Percentiles rank a stretch among this genome's conserved stretches.
phyloP scores from a whole-genome alignment of 2,329 filamentous ascomycete species.

The Chaetomiaceae sp. region DNA sequence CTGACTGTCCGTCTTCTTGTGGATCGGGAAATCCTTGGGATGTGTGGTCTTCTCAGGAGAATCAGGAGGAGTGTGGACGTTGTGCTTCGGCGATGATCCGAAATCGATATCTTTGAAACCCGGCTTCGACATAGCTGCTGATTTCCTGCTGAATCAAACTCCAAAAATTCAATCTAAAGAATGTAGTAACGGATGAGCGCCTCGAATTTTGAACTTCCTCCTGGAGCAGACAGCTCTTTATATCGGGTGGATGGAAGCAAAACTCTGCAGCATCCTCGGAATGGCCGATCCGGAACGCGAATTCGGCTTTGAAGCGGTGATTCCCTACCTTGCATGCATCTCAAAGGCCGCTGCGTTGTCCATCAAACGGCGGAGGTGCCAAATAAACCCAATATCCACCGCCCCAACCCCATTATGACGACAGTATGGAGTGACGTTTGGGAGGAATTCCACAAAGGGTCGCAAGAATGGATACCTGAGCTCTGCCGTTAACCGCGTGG shows the following conservation, averaged over 20 bases:
- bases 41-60: slow-evolving; percentile 17
- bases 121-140: slow-evolving; percentile 11
- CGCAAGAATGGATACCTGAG: background rate
- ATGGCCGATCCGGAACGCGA: background rate
- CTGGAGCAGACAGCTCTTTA: background rate
- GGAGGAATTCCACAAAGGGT: background rate
- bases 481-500: background rate
- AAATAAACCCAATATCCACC: slow-evolving; percentile 10
- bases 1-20: slow-evolving; percentile 15
- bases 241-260: background rate
- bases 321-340: background rate
- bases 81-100: background rate
- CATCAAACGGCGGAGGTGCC: slow-evolving; percentile 5
- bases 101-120: slow-evolving; percentile 20
- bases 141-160: background rate
- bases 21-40: slow-evolving; percentile 9
- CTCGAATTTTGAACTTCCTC: background rate
- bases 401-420: slow-evolving; percentile 11
- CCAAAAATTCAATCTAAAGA: background rate
- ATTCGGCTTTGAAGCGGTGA: background rate
- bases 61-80: slow-evolving; percentile 19
- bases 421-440: slow-evolving; percentile 11
- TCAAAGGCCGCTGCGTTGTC: background rate
- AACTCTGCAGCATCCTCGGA: background rate
- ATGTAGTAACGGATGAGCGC: background rate